A percentile compares a stretch with the other conserved stretches of the same genome.
phyloP scores from a whole-genome alignment of 768 basidiomycete species.

The Chalciporus chontae region DNA sequence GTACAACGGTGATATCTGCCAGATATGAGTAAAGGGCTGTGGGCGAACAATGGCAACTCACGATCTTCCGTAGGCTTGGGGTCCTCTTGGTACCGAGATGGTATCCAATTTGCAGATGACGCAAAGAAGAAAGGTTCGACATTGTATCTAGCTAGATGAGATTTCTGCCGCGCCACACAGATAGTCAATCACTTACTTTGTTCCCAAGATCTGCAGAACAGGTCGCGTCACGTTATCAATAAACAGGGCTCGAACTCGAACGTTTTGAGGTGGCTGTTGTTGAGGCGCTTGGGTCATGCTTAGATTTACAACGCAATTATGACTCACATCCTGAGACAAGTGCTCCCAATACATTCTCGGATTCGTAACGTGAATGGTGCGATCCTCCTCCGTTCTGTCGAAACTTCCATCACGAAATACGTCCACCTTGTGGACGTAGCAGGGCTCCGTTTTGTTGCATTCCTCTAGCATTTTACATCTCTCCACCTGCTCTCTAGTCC shows the following conservation, averaged over 20 bases:
- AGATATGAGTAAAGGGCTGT: conserved; percentile 3
- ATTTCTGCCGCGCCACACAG: no score
- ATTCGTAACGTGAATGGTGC: conserved; percentile 8
- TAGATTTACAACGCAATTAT: not conserved
- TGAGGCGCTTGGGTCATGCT: not conserved
- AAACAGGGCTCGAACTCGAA: conserved; percentile 49
- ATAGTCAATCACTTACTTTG: conserved; percentile 37
- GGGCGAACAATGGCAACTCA: conserved; percentile 37
- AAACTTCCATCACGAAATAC: conserved; percentile 18
- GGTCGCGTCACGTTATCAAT: conserved; percentile 49
- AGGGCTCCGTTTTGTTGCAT: not conserved
- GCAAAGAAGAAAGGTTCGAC: conserved; percentile 67
- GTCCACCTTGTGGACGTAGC: conserved; percentile 25
- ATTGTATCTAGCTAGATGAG: conserved; percentile 38
- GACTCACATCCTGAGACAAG: conserved; percentile 31
- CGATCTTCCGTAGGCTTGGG: conserved; percentile 43
- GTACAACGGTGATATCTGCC: conserved; percentile 53
- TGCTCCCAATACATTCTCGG: conserved; percentile 33
- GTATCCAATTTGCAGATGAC: conserved; percentile 64
- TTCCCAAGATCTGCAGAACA: conserved; percentile 54
- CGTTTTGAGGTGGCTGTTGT: conserved; percentile 29
- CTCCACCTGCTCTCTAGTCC: conserved; percentile 31
- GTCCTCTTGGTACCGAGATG: conserved; percentile 60
- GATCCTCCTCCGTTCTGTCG: not conserved
- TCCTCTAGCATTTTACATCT: conserved; percentile 27